A percentile compares a stretch with the other conserved stretches of the same genome.
These are phyloP conservation scores for Aspergillus eucalypticola DNA, from an alignment of 2,329 filamentous ascomycete species.

Conservation along the genomic window DNA sequence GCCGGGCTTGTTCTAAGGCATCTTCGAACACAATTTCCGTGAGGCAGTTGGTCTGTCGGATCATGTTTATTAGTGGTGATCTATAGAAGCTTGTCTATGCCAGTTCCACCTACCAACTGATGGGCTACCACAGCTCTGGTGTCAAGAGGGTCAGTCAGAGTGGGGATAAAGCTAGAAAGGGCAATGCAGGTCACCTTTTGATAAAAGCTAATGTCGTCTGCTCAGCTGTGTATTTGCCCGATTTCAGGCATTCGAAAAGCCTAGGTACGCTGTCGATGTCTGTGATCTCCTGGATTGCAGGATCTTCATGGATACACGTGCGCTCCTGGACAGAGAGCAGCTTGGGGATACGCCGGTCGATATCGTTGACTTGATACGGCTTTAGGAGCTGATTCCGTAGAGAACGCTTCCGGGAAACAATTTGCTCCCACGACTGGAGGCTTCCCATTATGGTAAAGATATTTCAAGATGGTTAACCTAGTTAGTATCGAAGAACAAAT, in stretches of 20 bases:
- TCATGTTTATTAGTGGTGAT: background rate
- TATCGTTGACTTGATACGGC: slow-evolving; percentile 30
- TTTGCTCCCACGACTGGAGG: slow-evolving; percentile 31
- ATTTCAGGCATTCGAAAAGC: slow-evolving; percentile 24
- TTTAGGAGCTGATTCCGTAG: slow-evolving; percentile 29
- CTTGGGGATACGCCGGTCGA: slow-evolving; percentile 26
- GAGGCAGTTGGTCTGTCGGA: slow-evolving; percentile 37
- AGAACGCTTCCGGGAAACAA: slow-evolving; percentile 30
- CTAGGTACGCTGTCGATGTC: slow-evolving; percentile 31
- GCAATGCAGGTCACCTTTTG: slow-evolving; percentile 27
- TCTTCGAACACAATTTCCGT: slow-evolving; percentile 40
- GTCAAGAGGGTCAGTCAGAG: too few relatives aligned
- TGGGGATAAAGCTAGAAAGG: too few relatives aligned
- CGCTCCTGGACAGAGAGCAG: slow-evolving; percentile 27
- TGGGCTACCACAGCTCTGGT: slow-evolving; percentile 32
- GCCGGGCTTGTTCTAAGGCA: slow-evolving; percentile 33
- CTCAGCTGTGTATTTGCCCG: slow-evolving; percentile 30
- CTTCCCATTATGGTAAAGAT: slow-evolving; percentile 21
- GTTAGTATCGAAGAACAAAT: background rate
- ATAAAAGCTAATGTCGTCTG: slow-evolving; percentile 35
- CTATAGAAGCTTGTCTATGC: background rate
- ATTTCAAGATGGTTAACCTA: background rate
- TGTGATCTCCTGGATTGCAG: slow-evolving; percentile 30
- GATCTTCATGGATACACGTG: slow-evolving; percentile 24
- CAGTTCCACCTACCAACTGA: slow-evolving; percentile 24